These are phyloP conservation scores for Orbilia blumenaviensis DNA, from an alignment of 2,329 filamentous ascomycete species.

Conservation along the genomic window DNA sequence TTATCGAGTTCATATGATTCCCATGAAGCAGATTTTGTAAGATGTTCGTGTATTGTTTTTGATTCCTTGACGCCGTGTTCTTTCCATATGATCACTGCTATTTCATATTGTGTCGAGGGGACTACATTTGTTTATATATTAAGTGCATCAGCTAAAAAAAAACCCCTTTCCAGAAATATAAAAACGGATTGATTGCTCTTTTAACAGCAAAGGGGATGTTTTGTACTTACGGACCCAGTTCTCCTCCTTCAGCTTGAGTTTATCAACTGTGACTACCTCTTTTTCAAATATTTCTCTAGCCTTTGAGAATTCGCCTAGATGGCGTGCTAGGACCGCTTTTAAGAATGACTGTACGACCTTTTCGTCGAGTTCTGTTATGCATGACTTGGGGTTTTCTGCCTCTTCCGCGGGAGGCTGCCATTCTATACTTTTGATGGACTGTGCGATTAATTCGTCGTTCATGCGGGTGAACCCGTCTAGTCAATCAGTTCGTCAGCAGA, in stretches of 20 bases:
- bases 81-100: constrained; percentile 81
- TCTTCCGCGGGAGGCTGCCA: constrained; percentile 70
- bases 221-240: constrained; percentile 68
- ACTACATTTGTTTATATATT: constrained; percentile 59
- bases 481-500: no score
- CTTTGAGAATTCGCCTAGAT: constrained; percentile 70
- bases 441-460: constrained; percentile 71
- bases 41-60: constrained; percentile 70
- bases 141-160: no score
- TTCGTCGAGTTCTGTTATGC: constrained; percentile 67
- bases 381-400: constrained; percentile 60
- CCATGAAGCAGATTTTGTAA: constrained; percentile 75
- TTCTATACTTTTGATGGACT: constrained; percentile 70
- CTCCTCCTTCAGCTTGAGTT: constrained; percentile 66
- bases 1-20: constrained; percentile 76
- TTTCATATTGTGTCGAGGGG: constrained; percentile 84
- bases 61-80: constrained; percentile 68
- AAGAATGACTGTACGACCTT: constrained; percentile 73
- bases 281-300: constrained; percentile 72
- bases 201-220: no score
- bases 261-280: constrained; percentile 69
- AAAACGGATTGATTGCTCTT: background rate
- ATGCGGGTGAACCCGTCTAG: constrained; percentile 79
- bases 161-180: no score
- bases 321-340: constrained; percentile 72